Conservation (phyloP, 2,329 filamentous ascomycete species). For the Coniella lustricola region DNA sequence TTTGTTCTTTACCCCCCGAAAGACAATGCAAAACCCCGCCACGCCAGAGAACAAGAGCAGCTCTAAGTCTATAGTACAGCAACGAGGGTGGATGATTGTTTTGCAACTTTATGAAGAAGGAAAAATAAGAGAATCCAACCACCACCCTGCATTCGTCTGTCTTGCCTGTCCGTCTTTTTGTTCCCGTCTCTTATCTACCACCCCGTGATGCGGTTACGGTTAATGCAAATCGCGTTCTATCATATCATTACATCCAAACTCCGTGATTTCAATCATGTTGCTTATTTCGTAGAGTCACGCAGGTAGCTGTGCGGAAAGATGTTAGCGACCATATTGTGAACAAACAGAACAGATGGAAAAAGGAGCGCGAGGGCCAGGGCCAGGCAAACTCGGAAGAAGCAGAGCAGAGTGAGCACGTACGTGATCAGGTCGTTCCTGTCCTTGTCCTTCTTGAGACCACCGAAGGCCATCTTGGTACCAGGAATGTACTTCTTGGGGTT, state of each 20-base stretch:
- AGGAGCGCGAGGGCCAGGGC: no score
- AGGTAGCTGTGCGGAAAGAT: constrained; percentile 46
- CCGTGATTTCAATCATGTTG: constrained; percentile 17
- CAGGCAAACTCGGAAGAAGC: background rate
- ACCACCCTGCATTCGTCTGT: no score
- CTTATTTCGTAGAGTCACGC: constrained; percentile 63
- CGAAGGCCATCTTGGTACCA: constrained; percentile 99
- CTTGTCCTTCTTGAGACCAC: constrained; percentile 99
- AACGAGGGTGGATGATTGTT: no score
- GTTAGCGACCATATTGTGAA: no score
- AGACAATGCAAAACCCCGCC: constrained; percentile 15
- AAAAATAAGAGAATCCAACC: no score
- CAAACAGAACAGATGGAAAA: no score
- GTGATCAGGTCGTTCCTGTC: constrained; percentile 98
- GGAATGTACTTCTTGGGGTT: constrained; percentile 99
- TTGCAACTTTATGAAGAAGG: no score
- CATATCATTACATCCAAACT: constrained; percentile 14
- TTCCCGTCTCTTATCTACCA: constrained; percentile 18
- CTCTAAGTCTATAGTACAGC: constrained; percentile 18
- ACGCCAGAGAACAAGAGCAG: constrained; percentile 14
- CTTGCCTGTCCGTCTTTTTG: constrained; percentile 12
- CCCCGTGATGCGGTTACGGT: constrained; percentile 9
- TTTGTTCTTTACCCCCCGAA: background rate
- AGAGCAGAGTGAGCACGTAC: constrained; percentile 45
- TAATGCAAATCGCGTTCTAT: constrained; percentile 19